Evolutionary conservation across 495 filamentous ascomycete genomes (phyloP).

Genomic region (Copromyces sp.): DNA sequence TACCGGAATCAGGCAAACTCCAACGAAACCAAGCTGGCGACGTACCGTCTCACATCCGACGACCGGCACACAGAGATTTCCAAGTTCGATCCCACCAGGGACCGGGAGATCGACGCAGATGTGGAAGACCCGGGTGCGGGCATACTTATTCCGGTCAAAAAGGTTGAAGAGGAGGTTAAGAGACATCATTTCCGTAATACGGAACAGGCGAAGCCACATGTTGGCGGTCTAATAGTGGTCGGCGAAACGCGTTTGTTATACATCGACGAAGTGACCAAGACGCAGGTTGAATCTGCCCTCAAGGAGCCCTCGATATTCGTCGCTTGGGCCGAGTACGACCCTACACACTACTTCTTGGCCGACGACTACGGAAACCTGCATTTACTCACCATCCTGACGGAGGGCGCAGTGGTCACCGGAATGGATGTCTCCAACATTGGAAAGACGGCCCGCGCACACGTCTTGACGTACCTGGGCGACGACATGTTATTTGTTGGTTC

Average conservation of each 20-base stretch:
- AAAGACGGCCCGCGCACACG: constrained; percentile 61
- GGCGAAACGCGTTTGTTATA: constrained; percentile 81
- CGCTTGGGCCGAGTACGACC: constrained; percentile 77
- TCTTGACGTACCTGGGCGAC: constrained; percentile 68
- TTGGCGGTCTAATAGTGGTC: constrained; percentile 69
- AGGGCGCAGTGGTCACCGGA: constrained; percentile 42
- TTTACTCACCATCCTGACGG: constrained; percentile 62
- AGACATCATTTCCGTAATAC: constrained; percentile 42
- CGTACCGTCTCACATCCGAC: constrained; percentile 44
- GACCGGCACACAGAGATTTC: constrained; percentile 37
- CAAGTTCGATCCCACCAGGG: constrained; percentile 33
- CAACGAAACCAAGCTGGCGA: constrained; percentile 47
- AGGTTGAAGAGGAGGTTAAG: constrained; percentile 38
- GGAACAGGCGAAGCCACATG: constrained; percentile 34
- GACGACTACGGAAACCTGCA: constrained; percentile 84
- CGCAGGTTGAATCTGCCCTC: constrained; percentile 47
- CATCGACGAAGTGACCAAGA: constrained; percentile 60
- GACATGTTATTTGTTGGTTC: constrained; percentile 78
- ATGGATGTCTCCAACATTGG: constrained; percentile 53
- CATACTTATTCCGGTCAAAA: constrained; percentile 75
- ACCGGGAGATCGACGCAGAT: constrained; percentile 41
- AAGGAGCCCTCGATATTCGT: constrained; percentile 72
- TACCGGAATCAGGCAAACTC: constrained; percentile 65
- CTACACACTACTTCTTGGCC: constrained; percentile 69
- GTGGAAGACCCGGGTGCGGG: constrained; percentile 64